Evolutionary conservation across 2,329 filamentous ascomycete genomes (phyloP), one percentile per base, ranked within the genome.

Genomic region (Aspergillus amoenus): DNA sequence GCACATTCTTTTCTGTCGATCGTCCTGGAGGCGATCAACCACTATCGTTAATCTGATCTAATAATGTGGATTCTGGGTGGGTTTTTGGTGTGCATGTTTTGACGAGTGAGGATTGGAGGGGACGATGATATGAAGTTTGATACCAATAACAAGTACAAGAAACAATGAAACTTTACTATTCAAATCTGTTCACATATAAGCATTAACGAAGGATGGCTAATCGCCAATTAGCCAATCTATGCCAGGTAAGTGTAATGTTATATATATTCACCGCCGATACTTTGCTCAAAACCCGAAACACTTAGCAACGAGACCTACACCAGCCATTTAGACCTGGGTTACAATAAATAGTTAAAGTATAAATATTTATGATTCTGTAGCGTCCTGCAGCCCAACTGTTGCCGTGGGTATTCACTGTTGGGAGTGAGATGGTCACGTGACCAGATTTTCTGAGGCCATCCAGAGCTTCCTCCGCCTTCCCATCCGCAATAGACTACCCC

Each of bases 401-500:
- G 17, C 9, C 8, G 39, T 21, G 15, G 3, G 40, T 8, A 4
- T 22, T 7, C 3, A 44, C 8, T 8, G 5, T 44, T 5, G 12
- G 22, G n/a, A 30, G 24, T 9, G 18, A 6, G 27, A 8, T 7
- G 5, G 13, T 47, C 51, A 53, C 51, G 51, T 53, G 51, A 53
- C 4, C 17, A 1, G 4, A 21, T 32, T 18, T 21, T n/a, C 11
- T 11, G 7, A 24, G 21, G 37, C 15, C 34, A 34, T 41, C 47
- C 34, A 41, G 32, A 7, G 32, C 18, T 49, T 46, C 32, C 30
- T 40, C 51, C 43, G 37, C 42, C 34, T 39, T 27, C 4, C 2
- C 45, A 30, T 39, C 47, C 47, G 42, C 47, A 44, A 34, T 32
- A 47, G 37, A 44, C 43, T 51, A 32, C 32, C 46, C 60, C 55